Percentiles rank a stretch among this genome's conserved stretches.
Evolutionary conservation across 345 rosid species (phyloP).

Genomic region (Adansonia digitata): DNA sequence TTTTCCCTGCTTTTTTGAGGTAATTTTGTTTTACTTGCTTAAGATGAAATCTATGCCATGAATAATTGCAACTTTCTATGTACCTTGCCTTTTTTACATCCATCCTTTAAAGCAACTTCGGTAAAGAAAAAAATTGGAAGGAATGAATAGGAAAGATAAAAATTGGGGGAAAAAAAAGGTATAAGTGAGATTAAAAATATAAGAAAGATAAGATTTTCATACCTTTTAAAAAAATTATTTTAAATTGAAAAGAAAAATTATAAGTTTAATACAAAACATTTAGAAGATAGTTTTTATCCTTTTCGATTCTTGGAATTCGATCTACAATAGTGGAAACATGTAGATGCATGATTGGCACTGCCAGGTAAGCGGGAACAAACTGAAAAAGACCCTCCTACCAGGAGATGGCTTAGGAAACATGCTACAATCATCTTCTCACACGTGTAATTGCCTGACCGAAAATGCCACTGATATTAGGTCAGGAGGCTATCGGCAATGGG

Average conservation of each 20-base stretch:
- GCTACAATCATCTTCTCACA: neutral
- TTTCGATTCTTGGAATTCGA: too few species aligned
- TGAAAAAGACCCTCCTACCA: slow-evolving; percentile 18
- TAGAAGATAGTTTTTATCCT: too few species aligned
- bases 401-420: neutral
- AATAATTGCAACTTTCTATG: slow-evolving; percentile 67
- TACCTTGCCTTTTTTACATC: slow-evolving; percentile 65
- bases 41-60: slow-evolving; percentile 62
- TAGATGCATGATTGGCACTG: slow-evolving; percentile 39
- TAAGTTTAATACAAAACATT: too few species aligned
- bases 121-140: too few species aligned
- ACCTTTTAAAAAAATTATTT: too few species aligned
- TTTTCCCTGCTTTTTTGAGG: slow-evolving; percentile 18
- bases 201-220: too few species aligned
- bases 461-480: neutral
- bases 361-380: slow-evolving; percentile 29
- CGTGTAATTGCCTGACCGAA: slow-evolving; percentile 13
- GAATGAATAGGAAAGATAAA: too few species aligned
- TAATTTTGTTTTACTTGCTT: slow-evolving; percentile 23
- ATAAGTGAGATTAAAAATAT: too few species aligned
- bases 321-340: too few species aligned
- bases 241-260: too few species aligned
- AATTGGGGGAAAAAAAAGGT: too few species aligned
- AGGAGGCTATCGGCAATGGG: too few species aligned
- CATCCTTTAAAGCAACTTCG: slow-evolving; percentile 29